Conservation (phyloP, 2,329 filamentous ascomycete species). For the Hypoxylon sp. region DNA sequence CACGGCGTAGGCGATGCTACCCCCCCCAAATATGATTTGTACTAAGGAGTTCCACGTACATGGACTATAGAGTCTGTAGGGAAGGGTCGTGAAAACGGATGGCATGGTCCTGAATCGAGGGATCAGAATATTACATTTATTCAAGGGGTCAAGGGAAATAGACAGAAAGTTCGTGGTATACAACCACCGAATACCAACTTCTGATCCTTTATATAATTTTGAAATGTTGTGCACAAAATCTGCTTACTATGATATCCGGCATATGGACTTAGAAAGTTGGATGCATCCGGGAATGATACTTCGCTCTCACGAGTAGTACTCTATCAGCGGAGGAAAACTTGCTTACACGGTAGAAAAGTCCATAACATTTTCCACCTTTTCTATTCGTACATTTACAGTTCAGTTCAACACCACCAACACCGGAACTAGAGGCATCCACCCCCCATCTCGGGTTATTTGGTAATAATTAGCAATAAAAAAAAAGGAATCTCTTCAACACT, state of each 20-base stretch:
- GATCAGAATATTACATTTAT: background rate
- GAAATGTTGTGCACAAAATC: background rate
- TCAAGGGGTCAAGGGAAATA: background rate
- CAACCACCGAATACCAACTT: background rate
- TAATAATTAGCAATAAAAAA: background rate
- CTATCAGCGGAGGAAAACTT: background rate
- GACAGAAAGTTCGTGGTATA: background rate
- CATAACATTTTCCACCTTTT: background rate
- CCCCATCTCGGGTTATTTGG: background rate
- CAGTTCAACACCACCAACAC: background rate
- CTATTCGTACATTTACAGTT: slow-evolving; percentile 8
- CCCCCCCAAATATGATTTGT: slow-evolving; percentile 7
- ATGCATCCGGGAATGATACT: background rate
- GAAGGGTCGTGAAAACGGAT: slow-evolving; percentile 11
- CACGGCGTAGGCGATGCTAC: slow-evolving; percentile 7
- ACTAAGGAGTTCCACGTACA: background rate
- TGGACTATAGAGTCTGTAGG: slow-evolving; percentile 9
- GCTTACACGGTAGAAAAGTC: background rate
- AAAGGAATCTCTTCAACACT: background rate
- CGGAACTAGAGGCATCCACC: background rate
- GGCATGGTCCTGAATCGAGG: background rate
- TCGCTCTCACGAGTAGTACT: background rate
- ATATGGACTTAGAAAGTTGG: background rate
- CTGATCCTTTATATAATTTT: background rate
- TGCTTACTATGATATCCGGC: slow-evolving; percentile 5